Percentiles rank a stretch among this genome's conserved stretches.
Evolutionary conservation across 495 filamentous ascomycete species (phyloP).

Genomic region (Recurvomyces mirabilis): DNA sequence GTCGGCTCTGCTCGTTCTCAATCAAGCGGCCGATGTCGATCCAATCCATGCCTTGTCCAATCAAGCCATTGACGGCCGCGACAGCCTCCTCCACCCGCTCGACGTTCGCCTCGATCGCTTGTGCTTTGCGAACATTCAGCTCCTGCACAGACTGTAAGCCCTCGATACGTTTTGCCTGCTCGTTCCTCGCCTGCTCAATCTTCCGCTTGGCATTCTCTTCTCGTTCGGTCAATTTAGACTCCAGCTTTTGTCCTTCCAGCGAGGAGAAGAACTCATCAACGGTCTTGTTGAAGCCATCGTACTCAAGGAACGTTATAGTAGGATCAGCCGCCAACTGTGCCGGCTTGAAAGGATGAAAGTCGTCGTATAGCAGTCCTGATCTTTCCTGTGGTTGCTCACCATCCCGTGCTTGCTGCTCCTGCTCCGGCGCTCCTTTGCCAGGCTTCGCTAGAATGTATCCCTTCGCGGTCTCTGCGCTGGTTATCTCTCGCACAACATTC

Average conservation of each 20-base stretch:
- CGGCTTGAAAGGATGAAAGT: constrained; percentile 90
- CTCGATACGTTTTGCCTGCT: constrained; percentile 73
- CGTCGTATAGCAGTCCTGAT: constrained; percentile 82
- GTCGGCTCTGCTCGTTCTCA: constrained; percentile 65
- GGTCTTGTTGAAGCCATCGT: constrained; percentile 78
- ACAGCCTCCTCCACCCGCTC: constrained; percentile 85
- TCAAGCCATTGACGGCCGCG: constrained; percentile 76
- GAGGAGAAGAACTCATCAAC: constrained; percentile 97
- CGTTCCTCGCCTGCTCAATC: constrained; percentile 65
- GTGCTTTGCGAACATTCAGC: constrained; percentile 77
- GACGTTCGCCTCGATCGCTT: constrained; percentile 77
- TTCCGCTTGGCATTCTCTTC: constrained; percentile 73
- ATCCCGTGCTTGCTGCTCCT: constrained; percentile 18
- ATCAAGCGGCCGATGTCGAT: constrained; percentile 77
- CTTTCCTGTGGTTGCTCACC: constrained; percentile 29
- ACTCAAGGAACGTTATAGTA: constrained; percentile 53
- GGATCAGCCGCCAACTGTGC: constrained; percentile 65
- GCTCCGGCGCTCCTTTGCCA: constrained; percentile 18
- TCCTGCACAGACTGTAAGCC: constrained; percentile 69
- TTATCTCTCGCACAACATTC: constrained; percentile 49
- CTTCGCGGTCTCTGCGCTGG: constrained; percentile 43
- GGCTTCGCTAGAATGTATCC: constrained; percentile 85
- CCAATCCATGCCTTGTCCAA: constrained; percentile 96
- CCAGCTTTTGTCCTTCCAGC: constrained; percentile 83
- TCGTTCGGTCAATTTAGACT: constrained; percentile 67